These are phyloP conservation scores for Setaria italica DNA, from an alignment of 202 grass and related monocot species.

Conservation along the genomic window DNA sequence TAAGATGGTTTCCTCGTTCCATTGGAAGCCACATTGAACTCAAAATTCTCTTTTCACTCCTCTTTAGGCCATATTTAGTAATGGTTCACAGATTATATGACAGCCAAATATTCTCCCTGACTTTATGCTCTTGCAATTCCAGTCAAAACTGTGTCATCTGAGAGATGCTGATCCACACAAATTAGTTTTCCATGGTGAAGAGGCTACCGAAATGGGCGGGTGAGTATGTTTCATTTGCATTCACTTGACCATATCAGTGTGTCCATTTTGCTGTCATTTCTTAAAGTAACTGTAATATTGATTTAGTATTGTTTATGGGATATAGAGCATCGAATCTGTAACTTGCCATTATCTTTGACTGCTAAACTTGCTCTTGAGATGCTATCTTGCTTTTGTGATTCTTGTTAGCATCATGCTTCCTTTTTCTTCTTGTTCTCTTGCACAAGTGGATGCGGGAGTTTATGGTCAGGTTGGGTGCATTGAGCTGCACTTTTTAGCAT, in stretches of 20 bases:
- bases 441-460: background rate
- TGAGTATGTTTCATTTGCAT: conserved; percentile 57
- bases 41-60: background rate
- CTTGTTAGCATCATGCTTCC: background rate
- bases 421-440: background rate
- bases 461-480: background rate
- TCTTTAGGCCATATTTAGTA: background rate
- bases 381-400: background rate
- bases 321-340: background rate
- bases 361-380: conserved; percentile 1
- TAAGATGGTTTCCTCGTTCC: conserved; percentile 1
- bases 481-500: background rate
- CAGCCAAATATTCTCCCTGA: conserved; percentile 37
- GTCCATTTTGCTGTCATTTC: conserved; percentile 31
- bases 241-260: background rate
- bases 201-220: conserved; percentile 98
- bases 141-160: conserved; percentile 89
- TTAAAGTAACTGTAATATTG: background rate
- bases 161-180: conserved; percentile 68
- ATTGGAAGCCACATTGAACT: background rate
- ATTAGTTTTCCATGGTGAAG: conserved; percentile 80
- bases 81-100: background rate
- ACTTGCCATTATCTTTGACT: background rate
- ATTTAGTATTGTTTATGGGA: background rate
- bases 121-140: conserved; percentile 42